phyloP scores from a whole-genome alignment of 306 rosid genomes.

The Cucumis cinereus region DNA sequence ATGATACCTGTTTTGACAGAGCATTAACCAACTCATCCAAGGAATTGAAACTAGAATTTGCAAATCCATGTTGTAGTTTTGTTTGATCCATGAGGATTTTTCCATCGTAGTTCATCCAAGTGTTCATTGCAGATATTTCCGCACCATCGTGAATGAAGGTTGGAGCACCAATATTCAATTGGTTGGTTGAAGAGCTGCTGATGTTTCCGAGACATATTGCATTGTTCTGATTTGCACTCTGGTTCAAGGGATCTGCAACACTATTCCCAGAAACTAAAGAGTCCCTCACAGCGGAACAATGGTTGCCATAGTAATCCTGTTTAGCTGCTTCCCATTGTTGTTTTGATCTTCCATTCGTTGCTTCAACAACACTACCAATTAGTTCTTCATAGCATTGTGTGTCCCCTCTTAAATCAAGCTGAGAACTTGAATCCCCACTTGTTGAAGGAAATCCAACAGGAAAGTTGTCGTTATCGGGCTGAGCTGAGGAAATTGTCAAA shows the following conservation, averaged over 20 bases:
- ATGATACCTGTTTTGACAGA: slow-evolving; percentile 36
- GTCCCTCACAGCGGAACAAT: slow-evolving; percentile 17
- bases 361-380: slow-evolving; percentile 32
- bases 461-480: slow-evolving; percentile 19
- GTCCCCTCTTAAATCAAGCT: slow-evolving; percentile 27
- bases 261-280: slow-evolving; percentile 17
- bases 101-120: slow-evolving; percentile 21
- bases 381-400: slow-evolving; percentile 35
- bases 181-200: slow-evolving; percentile 18
- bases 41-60: slow-evolving; percentile 19
- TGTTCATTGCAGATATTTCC: slow-evolving; percentile 18
- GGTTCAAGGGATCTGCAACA: slow-evolving; percentile 16
- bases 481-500: slow-evolving; percentile 25
- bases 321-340: slow-evolving; percentile 45
- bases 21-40: slow-evolving; percentile 38
- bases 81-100: slow-evolving; percentile 21
- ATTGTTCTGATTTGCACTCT: slow-evolving; percentile 28
- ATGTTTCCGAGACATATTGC: slow-evolving; percentile 15
- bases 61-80: slow-evolving; percentile 26
- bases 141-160: slow-evolving; percentile 14
- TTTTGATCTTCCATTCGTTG: slow-evolving; percentile 12
- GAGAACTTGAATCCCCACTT: slow-evolving; percentile 20
- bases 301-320: slow-evolving; percentile 19
- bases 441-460: slow-evolving; percentile 35
- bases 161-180: slow-evolving; percentile 19